Conservation (phyloP, 169 alveolate genomes). For the Fabrea salina region DNA sequence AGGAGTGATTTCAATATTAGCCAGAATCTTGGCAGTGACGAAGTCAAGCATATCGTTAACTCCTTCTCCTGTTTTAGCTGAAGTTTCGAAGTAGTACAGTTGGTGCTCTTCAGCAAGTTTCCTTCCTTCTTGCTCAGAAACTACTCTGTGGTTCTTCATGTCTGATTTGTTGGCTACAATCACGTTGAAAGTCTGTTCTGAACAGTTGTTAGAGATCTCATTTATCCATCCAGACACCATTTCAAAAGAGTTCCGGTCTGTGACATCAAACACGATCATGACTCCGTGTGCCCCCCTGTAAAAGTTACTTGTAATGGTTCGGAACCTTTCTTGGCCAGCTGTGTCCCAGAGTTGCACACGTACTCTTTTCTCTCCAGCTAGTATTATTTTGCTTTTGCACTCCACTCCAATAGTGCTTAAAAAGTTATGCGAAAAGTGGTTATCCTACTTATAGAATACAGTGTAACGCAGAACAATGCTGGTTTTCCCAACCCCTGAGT, state of each 20-base stretch:
- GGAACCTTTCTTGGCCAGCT: constrained; percentile 82
- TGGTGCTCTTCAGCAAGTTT: neutral
- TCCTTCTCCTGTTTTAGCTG: constrained; percentile 34
- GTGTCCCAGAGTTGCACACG: constrained; percentile 85
- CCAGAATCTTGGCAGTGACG: neutral
- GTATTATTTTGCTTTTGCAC: constrained; percentile 34
- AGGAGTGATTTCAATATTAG: neutral
- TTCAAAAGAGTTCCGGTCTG: constrained; percentile 62
- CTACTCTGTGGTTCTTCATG: constrained; percentile 32
- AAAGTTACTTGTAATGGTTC: constrained; percentile 70
- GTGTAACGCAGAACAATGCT: constrained; percentile 34
- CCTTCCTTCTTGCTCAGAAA: neutral
- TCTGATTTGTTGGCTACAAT: neutral
- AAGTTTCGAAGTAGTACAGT: constrained; percentile 37
- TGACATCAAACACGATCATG: constrained; percentile 72
- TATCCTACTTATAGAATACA: neutral
- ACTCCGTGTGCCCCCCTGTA: constrained; percentile 79
- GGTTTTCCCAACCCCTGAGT: constrained; percentile 68
- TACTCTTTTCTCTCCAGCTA: constrained; percentile 60
- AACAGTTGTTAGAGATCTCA: neutral
- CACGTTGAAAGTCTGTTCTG: neutral
- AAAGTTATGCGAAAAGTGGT: constrained; percentile 32
- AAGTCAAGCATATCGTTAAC: constrained; percentile 28
- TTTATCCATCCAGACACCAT: constrained; percentile 55
- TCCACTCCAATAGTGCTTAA: constrained; percentile 82